Base-by-base conservation (phyloP, 495 filamentous ascomycete genomes). In the Tuber melanosporum region DNA sequence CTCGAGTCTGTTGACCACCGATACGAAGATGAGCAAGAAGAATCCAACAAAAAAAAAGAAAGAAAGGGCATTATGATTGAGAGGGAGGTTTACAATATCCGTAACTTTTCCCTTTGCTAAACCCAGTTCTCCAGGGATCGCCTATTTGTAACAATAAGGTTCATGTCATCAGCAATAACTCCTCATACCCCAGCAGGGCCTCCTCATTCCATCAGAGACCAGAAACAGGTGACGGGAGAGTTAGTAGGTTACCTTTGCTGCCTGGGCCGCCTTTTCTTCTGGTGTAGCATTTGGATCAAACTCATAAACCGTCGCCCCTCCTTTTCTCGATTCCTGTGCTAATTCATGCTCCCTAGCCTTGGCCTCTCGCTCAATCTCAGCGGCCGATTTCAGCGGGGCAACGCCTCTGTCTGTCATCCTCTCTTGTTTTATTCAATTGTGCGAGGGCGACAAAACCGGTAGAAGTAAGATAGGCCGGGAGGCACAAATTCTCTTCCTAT, bases 211-310 rank as follows among this genome's bases (percentile, higher is more conserved):
- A 22, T 26, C 19, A 43, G 10, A 44, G 32, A 22, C 45, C 10
- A 19, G 69, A 78, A 32, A 78, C 39, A 45, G 76, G 49, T n/a
- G n/a, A n/a, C 17, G 0, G 57, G 3, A 66, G 57, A 17, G 12
- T 72, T 46, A 44, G 45, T 46, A 62, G 89, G 91, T 74, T 89
- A 98, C 95, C 78, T 91, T 89, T 88, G 88, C 87, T 7, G 91
- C 91, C 77, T 92, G 91, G 41, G 91, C 91, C 71, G 89, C 90
- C 86, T 98, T 98, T 82, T 94, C 88, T 84, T 93, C 93, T 0
- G 92, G 88, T 32, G 88, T 90, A 42, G 94, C 94, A 86, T 97
- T 83, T 3, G 95, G 93, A 83, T 98, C 88, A 85, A 98, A 98
- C 81, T 91, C 89, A 84, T 91, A 94, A 73, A 93, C 95, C 14